Percentiles rank a stretch among this genome's conserved stretches.
Evolutionary conservation across 441 rosid species (phyloP).

Genomic region (Erodium texanum): DNA sequence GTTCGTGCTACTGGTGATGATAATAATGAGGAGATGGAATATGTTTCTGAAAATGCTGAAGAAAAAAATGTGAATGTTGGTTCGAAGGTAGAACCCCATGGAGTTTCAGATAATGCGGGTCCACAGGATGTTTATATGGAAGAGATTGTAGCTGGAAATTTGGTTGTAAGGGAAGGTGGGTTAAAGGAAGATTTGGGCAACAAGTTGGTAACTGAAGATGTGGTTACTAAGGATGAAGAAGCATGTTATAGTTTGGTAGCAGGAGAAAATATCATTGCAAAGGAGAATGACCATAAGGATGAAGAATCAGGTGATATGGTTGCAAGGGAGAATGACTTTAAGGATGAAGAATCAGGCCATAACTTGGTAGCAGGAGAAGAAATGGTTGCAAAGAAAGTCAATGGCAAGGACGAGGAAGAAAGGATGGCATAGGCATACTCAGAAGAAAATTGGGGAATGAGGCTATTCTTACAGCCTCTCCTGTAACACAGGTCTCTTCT

Average conservation of each 20-base stretch:
- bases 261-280: conserved; percentile 7
- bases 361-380: no score
- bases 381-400: neutral
- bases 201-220: conserved; percentile 6
- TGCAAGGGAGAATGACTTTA: conserved; percentile 13
- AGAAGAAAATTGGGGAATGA: conserved; percentile 30
- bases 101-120: conserved; percentile 4
- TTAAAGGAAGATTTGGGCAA: conserved; percentile 12
- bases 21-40: conserved; percentile 26
- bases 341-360: conserved; percentile 11
- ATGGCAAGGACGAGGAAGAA: neutral
- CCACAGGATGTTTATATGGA: conserved; percentile 32
- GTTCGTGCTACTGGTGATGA: conserved; percentile 26
- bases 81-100: conserved; percentile 9
- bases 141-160: conserved; percentile 19
- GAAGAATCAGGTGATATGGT: conserved; percentile 11
- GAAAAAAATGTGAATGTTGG: conserved; percentile 18
- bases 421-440: neutral
- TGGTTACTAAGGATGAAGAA: conserved; percentile 13
- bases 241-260: conserved; percentile 5
- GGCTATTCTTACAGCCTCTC: conserved; percentile 25
- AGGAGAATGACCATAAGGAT: conserved; percentile 12
- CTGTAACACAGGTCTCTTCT: conserved; percentile 34
- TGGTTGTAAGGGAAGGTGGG: conserved; percentile 11
- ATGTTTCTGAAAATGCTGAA: conserved; percentile 9